These are phyloP conservation scores for Penicillium steckii DNA, from an alignment of 495 filamentous ascomycete genomes.

Conservation along the genomic window DNA sequence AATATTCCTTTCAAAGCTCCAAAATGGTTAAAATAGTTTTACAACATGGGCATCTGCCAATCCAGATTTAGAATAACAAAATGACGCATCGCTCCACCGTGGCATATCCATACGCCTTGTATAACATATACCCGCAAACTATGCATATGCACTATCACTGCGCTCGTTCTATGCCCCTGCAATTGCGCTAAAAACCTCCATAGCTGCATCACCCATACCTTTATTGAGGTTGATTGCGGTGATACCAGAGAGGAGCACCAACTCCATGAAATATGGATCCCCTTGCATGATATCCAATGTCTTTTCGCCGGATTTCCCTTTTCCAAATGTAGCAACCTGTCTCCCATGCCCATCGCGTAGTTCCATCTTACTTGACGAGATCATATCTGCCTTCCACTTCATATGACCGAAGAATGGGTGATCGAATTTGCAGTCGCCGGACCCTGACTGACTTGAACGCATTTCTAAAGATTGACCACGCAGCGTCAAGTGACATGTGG, in stretches of 20 bases:
- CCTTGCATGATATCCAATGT: not conserved
- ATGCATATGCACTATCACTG: not conserved
- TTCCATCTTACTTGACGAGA: not conserved
- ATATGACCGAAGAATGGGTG: not conserved
- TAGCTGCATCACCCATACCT: not conserved
- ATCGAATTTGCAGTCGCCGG: not conserved
- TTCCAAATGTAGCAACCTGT: not conserved
- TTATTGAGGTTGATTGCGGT: not conserved
- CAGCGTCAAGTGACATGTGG: conserved; percentile 1
- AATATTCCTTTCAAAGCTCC: too few relatives aligned
- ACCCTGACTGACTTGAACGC: conserved; percentile 2
- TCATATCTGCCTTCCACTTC: not conserved
- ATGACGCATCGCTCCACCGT: too few relatives aligned
- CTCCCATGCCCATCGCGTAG: not conserved
- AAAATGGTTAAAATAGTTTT: too few relatives aligned
- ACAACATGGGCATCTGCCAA: too few relatives aligned
- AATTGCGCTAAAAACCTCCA: not conserved
- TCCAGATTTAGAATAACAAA: too few relatives aligned
- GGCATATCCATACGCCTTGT: too few relatives aligned
- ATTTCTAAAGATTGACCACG: conserved; percentile 1
- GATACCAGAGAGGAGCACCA: not conserved
- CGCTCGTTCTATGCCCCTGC: not conserved
- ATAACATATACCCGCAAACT: too few relatives aligned
- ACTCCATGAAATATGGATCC: not conserved
- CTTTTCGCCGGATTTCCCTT: not conserved